phyloP scores from a whole-genome alignment of 495 filamentous ascomycete species.

The Penicillium samsonianum region DNA sequence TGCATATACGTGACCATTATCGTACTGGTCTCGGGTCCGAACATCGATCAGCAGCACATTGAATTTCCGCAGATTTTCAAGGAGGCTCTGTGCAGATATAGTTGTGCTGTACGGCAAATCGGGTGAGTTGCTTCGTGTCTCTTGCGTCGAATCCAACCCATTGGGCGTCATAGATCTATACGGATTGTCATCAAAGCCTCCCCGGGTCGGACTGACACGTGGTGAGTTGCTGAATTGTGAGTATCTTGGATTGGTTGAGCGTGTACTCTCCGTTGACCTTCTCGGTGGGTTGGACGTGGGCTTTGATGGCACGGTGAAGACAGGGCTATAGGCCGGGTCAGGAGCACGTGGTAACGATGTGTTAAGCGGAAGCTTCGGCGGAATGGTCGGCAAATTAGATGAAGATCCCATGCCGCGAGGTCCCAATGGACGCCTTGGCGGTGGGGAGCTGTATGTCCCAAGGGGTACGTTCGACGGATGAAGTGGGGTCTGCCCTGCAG shows the following conservation, averaged over 20 bases:
- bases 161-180: conserved; percentile 50
- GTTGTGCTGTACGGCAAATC: conserved; percentile 61
- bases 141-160: conserved; percentile 35
- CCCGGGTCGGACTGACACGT: conserved; percentile 40
- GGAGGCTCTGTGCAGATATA: conserved; percentile 66
- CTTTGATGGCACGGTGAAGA: conserved; percentile 46
- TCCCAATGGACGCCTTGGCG: conserved; percentile 46
- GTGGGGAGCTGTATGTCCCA: conserved; percentile 24
- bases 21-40: conserved; percentile 76
- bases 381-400: conserved; percentile 43
- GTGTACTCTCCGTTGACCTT: conserved; percentile 45
- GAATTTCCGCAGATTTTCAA: conserved; percentile 61
- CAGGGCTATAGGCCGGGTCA: conserved; percentile 83
- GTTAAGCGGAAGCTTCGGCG: conserved; percentile 58
- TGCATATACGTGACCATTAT: conserved; percentile 82
- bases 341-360: conserved; percentile 72
- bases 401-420: conserved; percentile 59
- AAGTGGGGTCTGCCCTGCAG: conserved; percentile 33
- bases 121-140: conserved; percentile 41
- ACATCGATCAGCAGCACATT: conserved; percentile 84
- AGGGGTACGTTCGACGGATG: conserved; percentile 28
- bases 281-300: conserved; percentile 51
- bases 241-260: conserved; percentile 38
- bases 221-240: conserved; percentile 43
- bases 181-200: conserved; percentile 40